phyloP scores from a whole-genome alignment of 2,329 filamentous ascomycete genomes.

The Arthrocladium fulminans region DNA sequence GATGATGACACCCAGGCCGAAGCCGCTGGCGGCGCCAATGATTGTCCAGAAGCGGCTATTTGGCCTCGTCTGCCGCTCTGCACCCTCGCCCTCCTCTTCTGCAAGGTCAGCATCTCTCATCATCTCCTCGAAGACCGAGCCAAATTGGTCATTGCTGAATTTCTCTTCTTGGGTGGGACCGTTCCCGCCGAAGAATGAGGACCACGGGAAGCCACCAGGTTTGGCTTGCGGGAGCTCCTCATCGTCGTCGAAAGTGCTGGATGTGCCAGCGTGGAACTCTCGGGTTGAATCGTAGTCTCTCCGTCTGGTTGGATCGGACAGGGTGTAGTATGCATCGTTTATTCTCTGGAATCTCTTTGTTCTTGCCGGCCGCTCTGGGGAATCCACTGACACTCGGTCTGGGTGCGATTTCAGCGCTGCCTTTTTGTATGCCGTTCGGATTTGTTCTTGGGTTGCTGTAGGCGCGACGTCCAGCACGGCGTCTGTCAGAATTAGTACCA shows the following conservation, averaged over 20 bases:
- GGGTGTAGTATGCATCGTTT: conserved; percentile 86
- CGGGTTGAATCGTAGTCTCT: conserved; percentile 76
- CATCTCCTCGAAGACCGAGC: conserved; percentile 84
- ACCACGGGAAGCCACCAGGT: conserved; percentile 63
- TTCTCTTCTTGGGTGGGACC: conserved; percentile 39
- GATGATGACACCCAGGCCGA: conserved; percentile 86
- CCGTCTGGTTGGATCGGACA: conserved; percentile 69
- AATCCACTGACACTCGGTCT: conserved; percentile 75
- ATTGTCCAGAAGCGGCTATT: conserved; percentile 79
- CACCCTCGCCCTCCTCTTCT: conserved; percentile 50
- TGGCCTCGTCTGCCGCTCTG: conserved; percentile 28
- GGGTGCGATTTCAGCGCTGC: conserved; percentile 88
- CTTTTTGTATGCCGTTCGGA: conserved; percentile 91
- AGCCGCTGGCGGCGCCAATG: conserved; percentile 76
- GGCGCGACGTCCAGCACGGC: conserved; percentile 60
- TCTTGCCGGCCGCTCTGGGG: conserved; percentile 69
- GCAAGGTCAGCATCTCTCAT: conserved; percentile 76
- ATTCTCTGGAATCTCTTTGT: conserved; percentile 86
- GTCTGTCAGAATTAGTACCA: conserved; percentile 10
- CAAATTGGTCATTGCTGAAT: conserved; percentile 72
- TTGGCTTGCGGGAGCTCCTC: conserved; percentile 39
- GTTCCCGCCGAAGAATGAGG: conserved; percentile 34
- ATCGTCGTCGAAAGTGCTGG: conserved; percentile 39
- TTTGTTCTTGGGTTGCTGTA: conserved; percentile 68
- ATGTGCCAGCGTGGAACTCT: conserved; percentile 43